Conservation (phyloP, 106 monocot genomes). For the Gastrodia elata region DNA sequence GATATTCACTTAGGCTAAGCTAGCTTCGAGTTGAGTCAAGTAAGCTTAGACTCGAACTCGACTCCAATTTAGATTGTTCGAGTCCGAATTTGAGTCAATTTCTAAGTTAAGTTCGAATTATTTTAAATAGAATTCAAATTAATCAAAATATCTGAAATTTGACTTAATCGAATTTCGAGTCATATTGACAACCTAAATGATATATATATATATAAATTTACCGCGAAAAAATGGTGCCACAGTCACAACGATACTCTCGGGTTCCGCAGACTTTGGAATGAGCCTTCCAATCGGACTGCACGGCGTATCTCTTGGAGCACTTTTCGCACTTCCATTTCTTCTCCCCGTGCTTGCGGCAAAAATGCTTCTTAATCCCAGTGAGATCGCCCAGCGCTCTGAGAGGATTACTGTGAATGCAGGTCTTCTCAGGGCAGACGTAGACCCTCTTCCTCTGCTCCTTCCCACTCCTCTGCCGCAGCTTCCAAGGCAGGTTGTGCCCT, state of each 20-base stretch:
- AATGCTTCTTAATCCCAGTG: conserved; percentile 80
- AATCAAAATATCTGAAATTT: not conserved
- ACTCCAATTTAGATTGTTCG: too few species aligned
- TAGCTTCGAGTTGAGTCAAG: too few species aligned
- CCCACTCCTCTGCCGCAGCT: conserved; percentile 58
- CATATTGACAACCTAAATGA: not conserved
- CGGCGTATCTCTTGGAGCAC: conserved; percentile 70
- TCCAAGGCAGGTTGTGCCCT: conserved; percentile 74
- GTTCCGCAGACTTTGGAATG: conserved; percentile 93
- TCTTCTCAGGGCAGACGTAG: conserved; percentile 72
- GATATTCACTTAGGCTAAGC: too few species aligned
- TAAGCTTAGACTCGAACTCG: too few species aligned
- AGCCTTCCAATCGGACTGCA: conserved; percentile 96
- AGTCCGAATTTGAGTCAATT: too few species aligned
- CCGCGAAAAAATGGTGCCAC: conserved; percentile 86
- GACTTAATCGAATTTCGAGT: not conserved
- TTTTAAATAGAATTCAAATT: not conserved
- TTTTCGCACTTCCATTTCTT: conserved; percentile 89
- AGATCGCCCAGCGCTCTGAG: conserved; percentile 66
- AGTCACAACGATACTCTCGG: conserved; percentile 87
- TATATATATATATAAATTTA: conserved; percentile 3
- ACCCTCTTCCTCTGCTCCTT: conserved; percentile 69
- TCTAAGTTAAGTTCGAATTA: not conserved
- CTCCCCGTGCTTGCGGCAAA: conserved; percentile 74
- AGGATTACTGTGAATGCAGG: conserved; percentile 63